Conservation (phyloP, 2,329 filamentous ascomycete genomes). For the Cylindrodendrum hubeiense region DNA sequence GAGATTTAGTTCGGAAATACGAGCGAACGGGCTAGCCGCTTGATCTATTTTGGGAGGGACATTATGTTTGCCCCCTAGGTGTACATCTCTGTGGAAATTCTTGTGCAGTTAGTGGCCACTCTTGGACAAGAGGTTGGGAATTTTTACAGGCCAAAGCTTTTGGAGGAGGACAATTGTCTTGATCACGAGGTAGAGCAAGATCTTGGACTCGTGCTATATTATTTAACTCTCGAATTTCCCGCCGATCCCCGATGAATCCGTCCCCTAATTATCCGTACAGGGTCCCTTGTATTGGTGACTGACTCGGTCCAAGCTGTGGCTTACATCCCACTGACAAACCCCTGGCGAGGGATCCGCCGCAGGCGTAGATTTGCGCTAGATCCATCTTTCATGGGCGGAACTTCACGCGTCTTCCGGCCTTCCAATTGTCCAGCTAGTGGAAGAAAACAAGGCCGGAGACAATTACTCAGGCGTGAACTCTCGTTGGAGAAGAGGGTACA, state of each 20-base stretch:
- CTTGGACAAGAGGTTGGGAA: slow-evolving; percentile 24
- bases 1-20: slow-evolving; percentile 22
- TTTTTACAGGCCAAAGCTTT: slow-evolving; percentile 18
- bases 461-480: background rate
- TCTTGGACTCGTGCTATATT: slow-evolving; percentile 9
- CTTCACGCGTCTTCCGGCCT: background rate
- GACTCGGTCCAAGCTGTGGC: background rate
- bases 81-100: slow-evolving; percentile 27
- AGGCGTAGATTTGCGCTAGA: background rate
- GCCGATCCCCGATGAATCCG: background rate
- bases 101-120: slow-evolving; percentile 21
- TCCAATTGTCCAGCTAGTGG: background rate
- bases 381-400: background rate
- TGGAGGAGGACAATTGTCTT: slow-evolving; percentile 6
- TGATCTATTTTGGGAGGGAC: slow-evolving; percentile 6
- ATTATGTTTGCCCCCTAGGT: slow-evolving; percentile 15
- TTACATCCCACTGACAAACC: background rate
- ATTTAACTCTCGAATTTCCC: background rate
- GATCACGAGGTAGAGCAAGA: slow-evolving; percentile 15
- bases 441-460: background rate
- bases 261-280: background rate
- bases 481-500: background rate
- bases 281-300: background rate
- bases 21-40: slow-evolving; percentile 7
- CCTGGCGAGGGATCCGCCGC: background rate